Evolutionary conservation across 495 filamentous ascomycete genomes (phyloP).

Genomic region (Aspergillus avenaceus): DNA sequence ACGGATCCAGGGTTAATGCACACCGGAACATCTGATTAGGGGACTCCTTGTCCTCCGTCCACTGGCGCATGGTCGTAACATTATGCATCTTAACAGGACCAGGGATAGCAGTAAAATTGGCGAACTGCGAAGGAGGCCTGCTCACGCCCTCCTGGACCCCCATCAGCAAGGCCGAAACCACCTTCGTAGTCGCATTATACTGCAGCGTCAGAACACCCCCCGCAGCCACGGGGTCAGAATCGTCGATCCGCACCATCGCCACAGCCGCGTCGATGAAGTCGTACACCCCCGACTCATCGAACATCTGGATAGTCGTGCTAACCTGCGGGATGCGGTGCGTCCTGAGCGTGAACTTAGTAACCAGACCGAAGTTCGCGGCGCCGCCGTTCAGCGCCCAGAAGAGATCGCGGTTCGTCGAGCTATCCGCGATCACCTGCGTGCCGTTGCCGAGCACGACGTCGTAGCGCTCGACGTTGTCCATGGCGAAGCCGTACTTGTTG

Average conservation of each 20-base stretch:
- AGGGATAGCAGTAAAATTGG: conserved; percentile 23
- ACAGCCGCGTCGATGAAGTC: conserved; percentile 17
- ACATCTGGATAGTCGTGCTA: conserved; percentile 31
- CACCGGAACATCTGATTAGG: conserved; percentile 30
- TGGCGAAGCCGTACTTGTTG: conserved; percentile 27
- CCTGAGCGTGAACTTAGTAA: conserved; percentile 44
- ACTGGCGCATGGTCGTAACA: conserved; percentile 18
- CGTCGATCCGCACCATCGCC: conserved; percentile 13
- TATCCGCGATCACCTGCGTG: conserved; percentile 13
- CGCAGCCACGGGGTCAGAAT: conserved; percentile 17
- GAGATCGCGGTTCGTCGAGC: conserved; percentile 34
- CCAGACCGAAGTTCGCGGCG: conserved; percentile 48
- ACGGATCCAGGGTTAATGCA: neutral
- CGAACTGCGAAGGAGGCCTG: conserved; percentile 23
- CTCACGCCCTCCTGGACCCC: conserved; percentile 27
- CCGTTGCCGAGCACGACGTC: conserved; percentile 29
- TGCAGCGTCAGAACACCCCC: conserved; percentile 19
- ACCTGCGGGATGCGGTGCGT: conserved; percentile 39
- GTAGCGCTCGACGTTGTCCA: conserved; percentile 28
- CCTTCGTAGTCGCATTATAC: conserved; percentile 21
- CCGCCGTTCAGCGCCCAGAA: conserved; percentile 52
- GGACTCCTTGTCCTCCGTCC: conserved; percentile 15
- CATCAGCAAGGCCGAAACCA: conserved; percentile 11
- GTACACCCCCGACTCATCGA: conserved; percentile 22
- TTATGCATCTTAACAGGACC: conserved; percentile 15